Evolutionary conservation across 352 stramenopile species (phyloP).

Genomic region (Globisporangium megalacanthum): DNA sequence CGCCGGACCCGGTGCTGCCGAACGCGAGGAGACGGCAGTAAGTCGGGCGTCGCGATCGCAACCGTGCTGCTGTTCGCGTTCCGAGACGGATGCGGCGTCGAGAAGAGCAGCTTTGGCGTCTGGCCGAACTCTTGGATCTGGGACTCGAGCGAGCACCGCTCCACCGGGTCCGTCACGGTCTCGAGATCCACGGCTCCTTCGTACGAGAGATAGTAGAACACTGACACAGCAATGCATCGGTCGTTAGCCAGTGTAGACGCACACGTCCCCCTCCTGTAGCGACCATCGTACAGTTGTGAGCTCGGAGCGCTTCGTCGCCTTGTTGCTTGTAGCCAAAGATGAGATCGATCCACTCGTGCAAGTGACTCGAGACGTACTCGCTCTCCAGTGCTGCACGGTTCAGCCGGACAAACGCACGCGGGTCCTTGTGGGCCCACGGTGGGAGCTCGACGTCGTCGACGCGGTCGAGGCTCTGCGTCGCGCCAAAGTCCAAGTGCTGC

Average conservation of each 20-base stretch:
- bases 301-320: slow-evolving; percentile 74
- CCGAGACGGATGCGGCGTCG: slow-evolving; percentile 58
- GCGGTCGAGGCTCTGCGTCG: slow-evolving; percentile 67
- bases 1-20: slow-evolving; percentile 15
- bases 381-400: slow-evolving; percentile 95
- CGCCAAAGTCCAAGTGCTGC: slow-evolving; percentile 95
- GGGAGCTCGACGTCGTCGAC: slow-evolving; percentile 96
- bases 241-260: not conserved
- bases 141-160: slow-evolving; percentile 91
- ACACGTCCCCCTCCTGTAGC: slow-evolving; percentile 25
- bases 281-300: slow-evolving; percentile 71
- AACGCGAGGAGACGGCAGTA: slow-evolving; percentile 31
- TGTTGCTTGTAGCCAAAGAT: slow-evolving; percentile 98
- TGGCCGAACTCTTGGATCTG: slow-evolving; percentile 94
- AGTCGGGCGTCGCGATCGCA: slow-evolving; percentile 41
- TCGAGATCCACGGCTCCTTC: slow-evolving; percentile 85
- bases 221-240: slow-evolving; percentile 18
- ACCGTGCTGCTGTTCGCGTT: slow-evolving; percentile 51
- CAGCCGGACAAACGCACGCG: slow-evolving; percentile 85
- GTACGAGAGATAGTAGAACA: slow-evolving; percentile 89
- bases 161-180: slow-evolving; percentile 83
- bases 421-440: slow-evolving; percentile 83
- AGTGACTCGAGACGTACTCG: slow-evolving; percentile 92
- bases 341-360: slow-evolving; percentile 98
- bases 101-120: slow-evolving; percentile 79